Conservation (phyloP, 768 basidiomycete genomes). For the Tylopilus rubrobrunneus region DNA sequence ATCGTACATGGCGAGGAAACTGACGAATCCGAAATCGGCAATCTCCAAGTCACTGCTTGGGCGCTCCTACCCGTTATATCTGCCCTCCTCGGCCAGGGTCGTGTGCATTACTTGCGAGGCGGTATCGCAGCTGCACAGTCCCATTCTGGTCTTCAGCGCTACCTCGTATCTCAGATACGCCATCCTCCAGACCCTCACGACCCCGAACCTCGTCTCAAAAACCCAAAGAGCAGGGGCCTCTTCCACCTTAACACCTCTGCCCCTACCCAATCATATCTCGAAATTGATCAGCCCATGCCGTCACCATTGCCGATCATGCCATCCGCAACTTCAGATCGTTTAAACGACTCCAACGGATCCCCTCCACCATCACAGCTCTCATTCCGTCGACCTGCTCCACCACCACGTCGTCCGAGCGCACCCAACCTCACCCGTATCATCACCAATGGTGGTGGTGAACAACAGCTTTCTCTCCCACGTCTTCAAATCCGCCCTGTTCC, state of each 20-base stretch:
- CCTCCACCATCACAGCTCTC: constrained; percentile 62
- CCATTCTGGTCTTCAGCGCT: constrained; percentile 50
- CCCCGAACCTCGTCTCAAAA: constrained; percentile 21
- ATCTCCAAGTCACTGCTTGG: constrained; percentile 61
- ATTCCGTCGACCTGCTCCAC: constrained; percentile 46
- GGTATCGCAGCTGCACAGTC: constrained; percentile 62
- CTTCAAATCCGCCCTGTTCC: constrained; percentile 60
- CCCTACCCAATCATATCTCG: constrained; percentile 49
- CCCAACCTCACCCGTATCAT: constrained; percentile 61
- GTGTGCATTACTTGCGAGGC: constrained; percentile 66
- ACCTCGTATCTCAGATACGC: constrained; percentile 37
- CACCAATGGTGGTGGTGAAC: constrained; percentile 48
- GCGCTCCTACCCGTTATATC: constrained; percentile 60
- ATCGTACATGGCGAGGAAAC: constrained; percentile 79
- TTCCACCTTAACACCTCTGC: constrained; percentile 65
- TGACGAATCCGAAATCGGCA: constrained; percentile 59
- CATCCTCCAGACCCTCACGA: constrained; percentile 11
- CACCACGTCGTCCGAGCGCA: constrained; percentile 56
- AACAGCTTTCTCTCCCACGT: constrained; percentile 45
- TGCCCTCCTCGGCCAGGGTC: constrained; percentile 53
- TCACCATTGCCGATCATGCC: constrained; percentile 60
- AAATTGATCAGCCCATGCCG: constrained; percentile 51
- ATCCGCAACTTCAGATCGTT: constrained; percentile 36
- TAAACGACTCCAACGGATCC: constrained; percentile 50
- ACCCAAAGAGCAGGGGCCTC: constrained; percentile 44